Evolutionary conservation across 1,139 yeast genomes (phyloP), one percentile per base, ranked within the genome.

Genomic region (Nematodospora anomalae): DNA sequence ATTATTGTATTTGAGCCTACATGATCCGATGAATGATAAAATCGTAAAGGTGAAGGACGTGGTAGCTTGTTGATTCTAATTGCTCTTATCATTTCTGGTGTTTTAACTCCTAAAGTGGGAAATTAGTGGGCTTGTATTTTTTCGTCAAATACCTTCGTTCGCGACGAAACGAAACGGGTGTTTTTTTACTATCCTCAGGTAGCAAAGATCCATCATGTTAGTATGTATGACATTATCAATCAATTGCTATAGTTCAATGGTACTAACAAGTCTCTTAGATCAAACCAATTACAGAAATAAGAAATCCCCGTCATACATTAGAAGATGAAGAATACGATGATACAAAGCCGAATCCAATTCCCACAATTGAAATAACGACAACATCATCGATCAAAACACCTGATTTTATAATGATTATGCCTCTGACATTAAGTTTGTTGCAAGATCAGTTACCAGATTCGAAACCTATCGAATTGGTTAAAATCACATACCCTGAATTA

Each of bases 281-380:
- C 43, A 79, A 77, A 71, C 82, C 80, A 18, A 68, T 79, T 70
- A 61, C 66, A 11, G 82, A 76, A 38, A 53, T 57, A 26, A 76
- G 71, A 33, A 61, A 71, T 18, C 78, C 83, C 9, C 71, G 85
- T 40, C 83, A 80, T 53, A 51, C 68, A 13, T 57, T 78, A 26
- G 79, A 75, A 30, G 77, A 71, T 28, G 74, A 71, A 26, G 65
- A 58, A 16, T 63, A 53, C 21, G 47, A 47, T 23, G 57, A 45
- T 3, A 10, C 38, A 33, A 30, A 30, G 26, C 50, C 45, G 21
- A 38, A 41, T 24, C 50, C 52, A 6, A 37, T 53, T 14, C 61
- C 62, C 7, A 28, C 36, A 2, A 38, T 57, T 3, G 20, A 38
- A 3, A 38, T 58, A 11, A 39, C 42, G 3, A 21, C 32, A 4